Percentiles rank a stretch among this genome's conserved stretches.
These are phyloP conservation scores for Dothideomycetes sp. DNA, from an alignment of 2,329 filamentous ascomycete species.

Conservation along the genomic window DNA sequence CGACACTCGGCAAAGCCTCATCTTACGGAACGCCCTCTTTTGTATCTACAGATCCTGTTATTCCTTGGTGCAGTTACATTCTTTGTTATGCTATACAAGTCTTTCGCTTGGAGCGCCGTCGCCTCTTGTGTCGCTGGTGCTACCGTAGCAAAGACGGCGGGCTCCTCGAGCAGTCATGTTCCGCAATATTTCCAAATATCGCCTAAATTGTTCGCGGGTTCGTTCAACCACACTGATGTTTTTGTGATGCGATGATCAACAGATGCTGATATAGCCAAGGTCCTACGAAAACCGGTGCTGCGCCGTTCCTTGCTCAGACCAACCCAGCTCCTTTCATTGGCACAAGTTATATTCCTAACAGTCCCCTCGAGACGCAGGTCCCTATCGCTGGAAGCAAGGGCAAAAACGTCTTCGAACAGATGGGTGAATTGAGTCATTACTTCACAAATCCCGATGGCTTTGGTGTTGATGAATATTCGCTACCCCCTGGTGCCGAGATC, in stretches of 20 bases:
- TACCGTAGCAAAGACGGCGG: slow-evolving; percentile 11
- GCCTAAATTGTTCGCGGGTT: slow-evolving; percentile 43
- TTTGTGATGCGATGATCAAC: background rate
- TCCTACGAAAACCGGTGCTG: slow-evolving; percentile 59
- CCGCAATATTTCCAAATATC: slow-evolving; percentile 57
- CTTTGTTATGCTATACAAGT: slow-evolving; percentile 27
- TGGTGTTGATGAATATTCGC: slow-evolving; percentile 61
- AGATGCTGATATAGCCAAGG: slow-evolving; percentile 30
- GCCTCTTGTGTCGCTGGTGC: slow-evolving; percentile 20
- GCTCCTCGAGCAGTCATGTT: slow-evolving; percentile 30
- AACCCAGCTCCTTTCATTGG: slow-evolving; percentile 54
- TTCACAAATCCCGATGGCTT: slow-evolving; percentile 59
- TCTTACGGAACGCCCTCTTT: slow-evolving; percentile 6
- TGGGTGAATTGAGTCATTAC: slow-evolving; percentile 63
- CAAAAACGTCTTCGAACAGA: slow-evolving; percentile 60
- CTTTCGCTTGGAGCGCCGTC: slow-evolving; percentile 22
- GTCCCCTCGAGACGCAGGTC: slow-evolving; percentile 60
- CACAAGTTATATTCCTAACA: slow-evolving; percentile 57
- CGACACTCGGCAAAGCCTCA: slow-evolving; percentile 6
- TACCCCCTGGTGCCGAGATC: slow-evolving; percentile 59
- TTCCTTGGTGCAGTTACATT: slow-evolving; percentile 20
- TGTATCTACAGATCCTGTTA: slow-evolving; percentile 14
- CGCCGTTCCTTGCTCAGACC: slow-evolving; percentile 64
- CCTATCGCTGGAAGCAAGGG: slow-evolving; percentile 54
- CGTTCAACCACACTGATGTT: background rate